These are phyloP conservation scores for Trichoderma citrinoviride DNA, from an alignment of 2,329 filamentous ascomycete species.

Conservation along the genomic window DNA sequence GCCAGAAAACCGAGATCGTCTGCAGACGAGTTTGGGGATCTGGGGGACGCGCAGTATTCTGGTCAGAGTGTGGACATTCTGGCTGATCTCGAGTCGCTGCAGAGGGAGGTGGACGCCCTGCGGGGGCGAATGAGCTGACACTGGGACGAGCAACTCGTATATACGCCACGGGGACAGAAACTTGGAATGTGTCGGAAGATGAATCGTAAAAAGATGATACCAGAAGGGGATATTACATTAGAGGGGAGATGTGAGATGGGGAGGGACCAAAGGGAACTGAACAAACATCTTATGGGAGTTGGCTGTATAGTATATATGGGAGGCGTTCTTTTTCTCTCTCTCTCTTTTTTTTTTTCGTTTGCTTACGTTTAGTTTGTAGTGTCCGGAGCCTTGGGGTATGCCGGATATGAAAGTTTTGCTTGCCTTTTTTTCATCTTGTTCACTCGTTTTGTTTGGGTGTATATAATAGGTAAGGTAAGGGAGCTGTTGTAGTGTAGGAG, in stretches of 20 bases:
- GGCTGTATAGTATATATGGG: conserved; percentile 20
- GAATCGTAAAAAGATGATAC: neutral
- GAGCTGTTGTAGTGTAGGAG: no score
- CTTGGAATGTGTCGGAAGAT: neutral
- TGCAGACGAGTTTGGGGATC: neutral
- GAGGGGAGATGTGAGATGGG: neutral
- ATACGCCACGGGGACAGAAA: neutral
- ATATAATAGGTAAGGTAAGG: no score
- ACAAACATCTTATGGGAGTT: neutral
- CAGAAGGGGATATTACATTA: neutral
- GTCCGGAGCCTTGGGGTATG: neutral
- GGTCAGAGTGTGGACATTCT: conserved; percentile 58
- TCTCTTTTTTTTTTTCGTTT: neutral
- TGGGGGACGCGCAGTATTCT: conserved; percentile 22
- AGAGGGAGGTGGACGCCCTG: conserved; percentile 71
- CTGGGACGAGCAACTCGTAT: neutral
- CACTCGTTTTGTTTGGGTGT: no score
- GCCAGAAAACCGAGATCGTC: conserved; percentile 18
- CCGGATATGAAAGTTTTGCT: neutral
- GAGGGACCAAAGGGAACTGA: no score
- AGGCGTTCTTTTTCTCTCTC: neutral
- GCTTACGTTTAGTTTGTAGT: neutral
- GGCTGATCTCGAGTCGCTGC: conserved; percentile 68
- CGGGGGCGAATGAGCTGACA: conserved; percentile 28
- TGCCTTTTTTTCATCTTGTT: neutral